Evolutionary conservation across 169 alveolate genomes (phyloP).

Genomic region (Theileria sp.): DNA sequence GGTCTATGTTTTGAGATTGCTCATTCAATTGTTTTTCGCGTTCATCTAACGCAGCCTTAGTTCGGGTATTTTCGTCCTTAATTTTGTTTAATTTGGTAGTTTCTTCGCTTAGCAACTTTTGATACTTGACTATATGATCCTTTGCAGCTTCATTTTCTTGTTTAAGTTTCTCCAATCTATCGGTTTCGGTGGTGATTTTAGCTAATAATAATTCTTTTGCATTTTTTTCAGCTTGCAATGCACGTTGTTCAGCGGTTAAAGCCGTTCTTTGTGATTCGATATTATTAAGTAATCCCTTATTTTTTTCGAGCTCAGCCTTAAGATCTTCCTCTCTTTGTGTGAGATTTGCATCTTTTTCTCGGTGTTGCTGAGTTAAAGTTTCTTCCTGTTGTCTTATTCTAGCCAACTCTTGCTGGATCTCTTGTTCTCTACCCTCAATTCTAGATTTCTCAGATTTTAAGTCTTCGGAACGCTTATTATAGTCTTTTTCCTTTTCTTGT

Average conservation of each 20-base stretch:
- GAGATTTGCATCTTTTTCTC: not conserved
- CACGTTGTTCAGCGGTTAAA: not conserved
- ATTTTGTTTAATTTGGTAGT: not conserved
- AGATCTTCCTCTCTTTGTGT: constrained; percentile 1
- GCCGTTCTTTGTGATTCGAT: not conserved
- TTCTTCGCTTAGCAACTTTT: not conserved
- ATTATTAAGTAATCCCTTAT: not conserved
- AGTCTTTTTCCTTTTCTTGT: not conserved
- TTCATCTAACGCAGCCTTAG: not conserved
- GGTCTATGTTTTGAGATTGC: not conserved
- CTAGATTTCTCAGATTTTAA: not conserved
- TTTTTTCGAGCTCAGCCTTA: not conserved
- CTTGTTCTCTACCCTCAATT: not conserved
- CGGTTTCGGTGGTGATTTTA: not conserved
- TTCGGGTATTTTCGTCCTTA: not conserved
- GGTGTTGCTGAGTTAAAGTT: not conserved
- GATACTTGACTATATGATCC: not conserved
- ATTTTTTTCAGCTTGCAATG: too few species aligned
- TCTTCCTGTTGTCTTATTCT: not conserved
- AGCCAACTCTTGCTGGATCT: not conserved
- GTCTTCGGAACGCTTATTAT: not conserved
- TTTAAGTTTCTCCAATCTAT: not conserved
- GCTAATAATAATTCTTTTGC: not conserved
- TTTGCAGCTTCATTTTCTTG: not conserved
- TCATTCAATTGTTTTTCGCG: not conserved